phyloP scores from a whole-genome alignment of 1,284 basidiomycete species.

The Melanopsichium pennsylvanicum region DNA sequence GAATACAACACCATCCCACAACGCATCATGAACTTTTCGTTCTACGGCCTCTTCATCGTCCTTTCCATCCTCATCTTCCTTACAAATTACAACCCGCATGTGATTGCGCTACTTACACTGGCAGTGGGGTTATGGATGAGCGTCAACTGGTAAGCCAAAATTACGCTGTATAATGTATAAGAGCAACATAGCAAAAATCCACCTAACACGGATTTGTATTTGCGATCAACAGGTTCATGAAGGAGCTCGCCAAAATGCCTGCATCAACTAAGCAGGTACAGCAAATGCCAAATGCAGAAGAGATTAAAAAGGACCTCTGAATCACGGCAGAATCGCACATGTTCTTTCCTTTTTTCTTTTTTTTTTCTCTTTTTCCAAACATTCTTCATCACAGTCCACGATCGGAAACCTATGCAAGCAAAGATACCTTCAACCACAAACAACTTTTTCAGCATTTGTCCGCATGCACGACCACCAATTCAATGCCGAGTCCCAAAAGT shows the following conservation, averaged over 20 bases:
- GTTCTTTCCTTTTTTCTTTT: not conserved
- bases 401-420: no score
- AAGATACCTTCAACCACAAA: no score
- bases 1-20: constrained; percentile 58
- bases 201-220: not conserved
- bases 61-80: constrained; percentile 59
- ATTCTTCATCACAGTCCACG: no score
- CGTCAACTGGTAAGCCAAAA: constrained; percentile 66
- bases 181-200: no score
- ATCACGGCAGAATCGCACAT: no score
- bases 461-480: no score
- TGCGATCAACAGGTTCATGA: constrained; percentile 40
- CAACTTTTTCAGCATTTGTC: no score
- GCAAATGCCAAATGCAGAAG: constrained; percentile 34
- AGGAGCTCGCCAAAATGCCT: constrained; percentile 49
- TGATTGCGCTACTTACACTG: constrained; percentile 62
- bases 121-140: constrained; percentile 63
- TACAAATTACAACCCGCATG: constrained; percentile 65
- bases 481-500: no score
- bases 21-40: constrained; percentile 64
- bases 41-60: constrained; percentile 66
- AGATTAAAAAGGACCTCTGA: constrained; percentile 24
- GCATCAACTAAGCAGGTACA: constrained; percentile 40
- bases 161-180: no score
- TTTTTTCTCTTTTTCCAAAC: no score